phyloP scores from a whole-genome alignment of 306 rosid genomes.

The Ammopiptanthus mongolicus region DNA sequence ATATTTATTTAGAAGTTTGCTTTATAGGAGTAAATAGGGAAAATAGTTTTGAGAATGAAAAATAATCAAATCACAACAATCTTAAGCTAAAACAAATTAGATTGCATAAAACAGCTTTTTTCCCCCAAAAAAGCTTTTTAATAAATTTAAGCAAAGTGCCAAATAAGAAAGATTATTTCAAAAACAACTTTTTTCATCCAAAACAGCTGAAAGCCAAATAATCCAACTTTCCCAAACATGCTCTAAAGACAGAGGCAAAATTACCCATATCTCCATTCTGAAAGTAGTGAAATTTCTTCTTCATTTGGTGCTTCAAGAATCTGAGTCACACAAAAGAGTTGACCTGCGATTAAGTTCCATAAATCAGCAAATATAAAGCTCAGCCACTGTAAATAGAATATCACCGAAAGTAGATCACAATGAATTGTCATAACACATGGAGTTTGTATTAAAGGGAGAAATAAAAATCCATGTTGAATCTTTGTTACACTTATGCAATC shows the following conservation, averaged over 20 bases:
- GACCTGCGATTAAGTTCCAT: constrained; percentile 86
- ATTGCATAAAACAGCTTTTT: too few relatives aligned
- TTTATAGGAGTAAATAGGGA: too few relatives aligned
- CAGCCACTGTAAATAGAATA: constrained; percentile 15
- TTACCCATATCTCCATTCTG: constrained; percentile 89
- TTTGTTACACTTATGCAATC: background rate
- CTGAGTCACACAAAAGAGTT: constrained; percentile 90
- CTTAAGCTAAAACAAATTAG: too few relatives aligned
- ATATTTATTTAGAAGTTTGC: too few relatives aligned
- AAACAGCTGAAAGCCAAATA: too few relatives aligned
- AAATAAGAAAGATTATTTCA: too few relatives aligned
- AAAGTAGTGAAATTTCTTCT: constrained; percentile 76
- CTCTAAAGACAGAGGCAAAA: background rate
- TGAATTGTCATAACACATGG: background rate
- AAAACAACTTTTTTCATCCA: too few relatives aligned
- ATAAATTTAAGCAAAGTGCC: too few relatives aligned
- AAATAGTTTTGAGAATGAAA: too few relatives aligned
- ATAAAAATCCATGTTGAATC: background rate
- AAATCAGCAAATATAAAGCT: constrained; percentile 63
- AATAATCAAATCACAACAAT: too few relatives aligned
- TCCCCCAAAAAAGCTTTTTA: too few relatives aligned
- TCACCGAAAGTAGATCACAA: background rate
- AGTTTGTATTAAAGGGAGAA: background rate
- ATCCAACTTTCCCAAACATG: too few relatives aligned
- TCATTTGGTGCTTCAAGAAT: constrained; percentile 84